phyloP scores from a whole-genome alignment of 2,329 filamentous ascomycete genomes.

The Fusarium ramigenum region DNA sequence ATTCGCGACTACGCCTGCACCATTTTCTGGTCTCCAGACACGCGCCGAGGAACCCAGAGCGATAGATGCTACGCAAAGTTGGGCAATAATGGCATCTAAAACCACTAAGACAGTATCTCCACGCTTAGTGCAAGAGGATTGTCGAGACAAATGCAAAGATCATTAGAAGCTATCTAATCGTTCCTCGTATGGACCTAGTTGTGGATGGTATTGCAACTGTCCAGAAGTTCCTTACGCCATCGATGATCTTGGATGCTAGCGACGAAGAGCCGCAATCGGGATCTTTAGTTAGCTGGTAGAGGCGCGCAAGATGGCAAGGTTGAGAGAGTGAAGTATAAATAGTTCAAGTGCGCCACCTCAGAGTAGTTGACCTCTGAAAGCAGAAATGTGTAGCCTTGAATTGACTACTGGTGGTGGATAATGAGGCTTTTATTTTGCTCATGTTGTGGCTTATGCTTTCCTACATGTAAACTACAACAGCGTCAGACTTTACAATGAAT shows the following conservation, averaged over 20 bases:
- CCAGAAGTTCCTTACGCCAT: fast-evolving
- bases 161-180: not conserved
- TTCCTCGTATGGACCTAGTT: too few relatives aligned
- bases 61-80: not conserved
- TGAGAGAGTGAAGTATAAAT: too few relatives aligned
- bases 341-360: not conserved
- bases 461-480: not conserved
- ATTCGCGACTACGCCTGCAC: not conserved
- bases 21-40: not conserved
- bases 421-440: not conserved
- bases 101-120: not conserved
- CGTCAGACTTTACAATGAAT: fast-evolving
- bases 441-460: fast-evolving
- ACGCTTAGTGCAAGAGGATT: not conserved
- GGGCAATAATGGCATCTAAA: not conserved
- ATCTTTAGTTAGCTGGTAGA: not conserved
- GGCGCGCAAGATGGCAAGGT: not conserved
- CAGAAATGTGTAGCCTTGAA: too few relatives aligned
- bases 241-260: not conserved
- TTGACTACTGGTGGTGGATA: not conserved
- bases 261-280: not conserved
- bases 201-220: too few relatives aligned
- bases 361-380: not conserved
- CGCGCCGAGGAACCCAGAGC: not conserved
- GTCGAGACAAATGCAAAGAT: not conserved